Base-by-base conservation (phyloP, 2,329 filamentous ascomycete genomes). In the Monosporascus ibericus region DNA sequence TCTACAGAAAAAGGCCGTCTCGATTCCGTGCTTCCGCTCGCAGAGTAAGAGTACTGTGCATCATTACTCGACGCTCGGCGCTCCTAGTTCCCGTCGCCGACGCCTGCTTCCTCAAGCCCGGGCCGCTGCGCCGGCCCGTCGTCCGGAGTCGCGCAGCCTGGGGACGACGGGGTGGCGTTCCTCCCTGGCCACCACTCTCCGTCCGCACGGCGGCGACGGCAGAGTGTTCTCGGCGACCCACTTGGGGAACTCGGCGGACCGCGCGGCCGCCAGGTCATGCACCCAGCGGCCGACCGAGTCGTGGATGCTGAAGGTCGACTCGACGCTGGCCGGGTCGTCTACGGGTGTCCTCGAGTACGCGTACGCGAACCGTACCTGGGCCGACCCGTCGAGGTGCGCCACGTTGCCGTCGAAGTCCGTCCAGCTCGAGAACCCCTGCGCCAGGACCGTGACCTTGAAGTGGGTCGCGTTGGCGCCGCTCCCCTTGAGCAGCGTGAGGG, bases 351-450 rank as follows among this genome's bases (percentile, higher is more conserved):
- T 56, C 2, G 70, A 71, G 56, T 64, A 72, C 15, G 72, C 72
- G 51, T 68, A 75, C 8, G 72, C 74, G 30, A 75, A 63, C 51
- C 67, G 65, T 52, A 66, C 68, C 48, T 73, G 65, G 15, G 63
- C 61, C 2, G 58, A 62, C 3, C 71, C 68, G 54, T 75, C 69
- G 34, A 77, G 62, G 14, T 65, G 64, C 40, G 60, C 69, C 53
- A 65, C 59, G 51, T 70, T 70, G 25, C 67, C 67, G 51, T 70
- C 68, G n/a, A 70, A 68, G 51, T 75, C 72, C 4, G 67, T 64
- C 72, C 73, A 76, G 53, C 61, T 62, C 18, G 71, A 68, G 64
- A 73, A 76, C 34, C 74, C 74, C 37, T 60, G 58, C 58, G 69
- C 71, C 25, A 68, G 52, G 25, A 64, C 62, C 5, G 69, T 71